Conservation (phyloP, 2,329 filamentous ascomycete species). For the Neurospora sp. region DNA sequence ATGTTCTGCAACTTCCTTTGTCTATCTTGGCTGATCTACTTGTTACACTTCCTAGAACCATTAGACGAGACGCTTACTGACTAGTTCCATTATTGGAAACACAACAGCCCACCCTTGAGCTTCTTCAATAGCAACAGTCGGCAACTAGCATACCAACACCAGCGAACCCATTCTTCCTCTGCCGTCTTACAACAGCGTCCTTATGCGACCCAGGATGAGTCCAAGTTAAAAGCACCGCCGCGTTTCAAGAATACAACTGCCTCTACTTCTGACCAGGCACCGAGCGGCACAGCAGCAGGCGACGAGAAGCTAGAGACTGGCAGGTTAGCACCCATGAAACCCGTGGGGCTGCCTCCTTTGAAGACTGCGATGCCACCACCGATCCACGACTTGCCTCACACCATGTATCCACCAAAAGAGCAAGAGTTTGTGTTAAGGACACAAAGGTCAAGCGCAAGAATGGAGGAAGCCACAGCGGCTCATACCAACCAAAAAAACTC, state of each 20-base stretch:
- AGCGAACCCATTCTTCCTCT: constrained; percentile 13
- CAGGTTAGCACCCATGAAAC: background rate
- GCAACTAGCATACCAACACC: constrained; percentile 9
- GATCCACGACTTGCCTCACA: constrained; percentile 7
- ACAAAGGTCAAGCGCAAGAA: constrained; percentile 14
- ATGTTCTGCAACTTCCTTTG: background rate
- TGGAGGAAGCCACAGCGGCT: constrained; percentile 9
- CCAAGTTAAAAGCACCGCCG: constrained; percentile 10
- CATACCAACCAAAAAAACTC: background rate
- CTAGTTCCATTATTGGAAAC: background rate
- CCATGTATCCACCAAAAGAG: constrained; percentile 15
- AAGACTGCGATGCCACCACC: constrained; percentile 9
- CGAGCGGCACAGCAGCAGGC: background rate
- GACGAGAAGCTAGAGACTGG: background rate
- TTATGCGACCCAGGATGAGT: constrained; percentile 9
- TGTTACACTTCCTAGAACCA: background rate
- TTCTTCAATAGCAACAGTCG: constrained; percentile 15
- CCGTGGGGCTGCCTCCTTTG: constrained; percentile 2
- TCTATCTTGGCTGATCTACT: background rate
- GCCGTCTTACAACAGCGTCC: constrained; percentile 10
- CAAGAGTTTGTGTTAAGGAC: constrained; percentile 21
- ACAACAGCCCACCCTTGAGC: constrained; percentile 16
- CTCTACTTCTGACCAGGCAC: background rate
- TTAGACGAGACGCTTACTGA: background rate
- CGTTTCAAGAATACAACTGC: constrained; percentile 5